These are phyloP conservation scores for Fagus crenata DNA, from an alignment of 306 rosid genomes.

Conservation along the genomic window DNA sequence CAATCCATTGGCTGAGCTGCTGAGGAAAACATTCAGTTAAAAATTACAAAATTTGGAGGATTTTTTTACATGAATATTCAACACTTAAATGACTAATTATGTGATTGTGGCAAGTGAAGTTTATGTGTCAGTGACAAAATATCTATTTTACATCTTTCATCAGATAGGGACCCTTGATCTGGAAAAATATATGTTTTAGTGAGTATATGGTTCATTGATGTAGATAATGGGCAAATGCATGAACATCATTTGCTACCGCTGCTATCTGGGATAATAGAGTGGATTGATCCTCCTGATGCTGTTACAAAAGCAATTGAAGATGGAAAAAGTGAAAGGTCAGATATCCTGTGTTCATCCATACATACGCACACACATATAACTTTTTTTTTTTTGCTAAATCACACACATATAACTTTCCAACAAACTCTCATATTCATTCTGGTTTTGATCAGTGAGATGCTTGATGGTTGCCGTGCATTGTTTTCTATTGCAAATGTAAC, in stretches of 20 bases:
- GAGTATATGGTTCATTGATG: constrained; percentile 34
- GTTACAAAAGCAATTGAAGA: constrained; percentile 71
- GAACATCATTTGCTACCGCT: constrained; percentile 79
- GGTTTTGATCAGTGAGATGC: constrained; percentile 76
- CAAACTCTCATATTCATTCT: constrained; percentile 30
- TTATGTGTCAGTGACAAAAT: constrained; percentile 8
- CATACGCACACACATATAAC: not conserved
- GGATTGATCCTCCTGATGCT: constrained; percentile 93
- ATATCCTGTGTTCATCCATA: not conserved
- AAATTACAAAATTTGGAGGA: not conserved
- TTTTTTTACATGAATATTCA: not conserved
- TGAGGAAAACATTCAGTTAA: not conserved
- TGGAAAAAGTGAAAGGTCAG: constrained; percentile 88
- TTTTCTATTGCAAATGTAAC: constrained; percentile 78
- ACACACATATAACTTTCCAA: constrained; percentile 3
- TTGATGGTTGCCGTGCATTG: constrained; percentile 94
- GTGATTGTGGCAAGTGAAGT: constrained; percentile 11
- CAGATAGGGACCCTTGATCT: constrained; percentile 17
- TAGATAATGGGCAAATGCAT: constrained; percentile 73
- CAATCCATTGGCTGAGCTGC: not conserved
- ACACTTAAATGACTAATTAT: not conserved
- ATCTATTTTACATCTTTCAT: constrained; percentile 11
- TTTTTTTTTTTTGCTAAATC: no score
- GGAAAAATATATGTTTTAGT: constrained; percentile 26
- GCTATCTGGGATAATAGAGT: constrained; percentile 75